Base-by-base conservation (phyloP, 805 yeast species). In the Kuraishia cidri region DNA sequence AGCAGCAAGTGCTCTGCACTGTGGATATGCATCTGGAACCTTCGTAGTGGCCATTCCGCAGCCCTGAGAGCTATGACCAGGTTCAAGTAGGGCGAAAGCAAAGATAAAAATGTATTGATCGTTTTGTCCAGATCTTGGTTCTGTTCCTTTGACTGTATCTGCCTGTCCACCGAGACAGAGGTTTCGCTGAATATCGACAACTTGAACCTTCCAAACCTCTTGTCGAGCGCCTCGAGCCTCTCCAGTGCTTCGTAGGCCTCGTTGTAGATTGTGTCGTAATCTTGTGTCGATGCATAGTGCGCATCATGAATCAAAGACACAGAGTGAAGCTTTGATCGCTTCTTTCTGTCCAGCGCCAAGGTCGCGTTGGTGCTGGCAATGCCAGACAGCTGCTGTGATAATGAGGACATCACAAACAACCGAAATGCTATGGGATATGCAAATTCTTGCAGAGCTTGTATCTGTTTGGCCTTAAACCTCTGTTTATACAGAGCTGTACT, bases 21-120 rank as follows among this genome's bases (percentile, higher is more conserved):
- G 47, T 81, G 79, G 31, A 83, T 65, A 51, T 92, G 88, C 43
- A 86, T 75, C 49, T 86, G 79, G 62, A 78, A 92, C 45, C 97
- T 72, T 60, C 98, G 79, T 13, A 92, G 79, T 16, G 88, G 73
- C 98, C 98, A 92, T 62, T 92, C 98, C 9, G 86, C 65, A 4
- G 96, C 90, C 45, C 79, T 78, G 31, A 85, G 48, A 3, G 96
- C 70, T 16, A 94, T 84, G 15, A 76, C 69, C 33, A 87, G 58
- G 41, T 75, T 70, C 70, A 90, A 75, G 53, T 77, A 78, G 2
- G 94, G 85, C 3, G 94, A 78, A 7, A 78, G 64, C 43, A 90
- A 63, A 37, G 79, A 67, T 38, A 92, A 59, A 49, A 84, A 90
- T 9, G 78, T 78, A 38, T 74, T 72, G 32, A 90, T 72, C 20